These are phyloP conservation scores for Rhynchospora breviuscula DNA, from an alignment of 176 grass and related monocot species.

Conservation along the genomic window DNA sequence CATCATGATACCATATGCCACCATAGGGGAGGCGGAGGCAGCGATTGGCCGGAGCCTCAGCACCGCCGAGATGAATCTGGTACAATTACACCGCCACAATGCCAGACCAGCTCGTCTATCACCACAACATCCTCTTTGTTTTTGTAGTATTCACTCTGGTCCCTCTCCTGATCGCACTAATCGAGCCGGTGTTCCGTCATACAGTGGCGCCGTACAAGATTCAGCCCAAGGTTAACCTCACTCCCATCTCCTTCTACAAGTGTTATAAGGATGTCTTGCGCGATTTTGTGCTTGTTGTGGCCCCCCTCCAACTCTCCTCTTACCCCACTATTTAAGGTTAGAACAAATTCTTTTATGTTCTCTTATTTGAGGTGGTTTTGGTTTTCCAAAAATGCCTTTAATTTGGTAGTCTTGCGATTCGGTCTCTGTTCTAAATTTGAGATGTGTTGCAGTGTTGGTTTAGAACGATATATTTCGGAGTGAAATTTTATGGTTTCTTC, in stretches of 20 bases:
- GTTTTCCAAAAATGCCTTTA: background rate
- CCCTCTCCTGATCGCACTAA: constrained; percentile 69
- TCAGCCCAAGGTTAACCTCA: constrained; percentile 63
- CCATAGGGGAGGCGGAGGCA: constrained; percentile 57
- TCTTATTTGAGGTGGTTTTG: background rate
- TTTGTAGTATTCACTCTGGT: constrained; percentile 62
- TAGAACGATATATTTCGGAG: background rate
- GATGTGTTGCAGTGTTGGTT: background rate
- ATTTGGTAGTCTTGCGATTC: too few relatives aligned
- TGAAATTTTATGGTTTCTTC: background rate
- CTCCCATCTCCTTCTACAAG: constrained; percentile 36
- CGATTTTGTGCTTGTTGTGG: constrained; percentile 68
- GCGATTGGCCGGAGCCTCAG: constrained; percentile 60
- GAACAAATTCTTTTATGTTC: background rate
- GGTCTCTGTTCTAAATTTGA: background rate
- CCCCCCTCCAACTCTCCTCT: constrained; percentile 62
- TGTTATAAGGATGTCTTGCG: constrained; percentile 75
- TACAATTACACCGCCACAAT: constrained; percentile 50
- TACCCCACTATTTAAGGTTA: constrained; percentile 85
- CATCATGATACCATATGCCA: constrained; percentile 72
- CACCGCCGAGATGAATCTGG: constrained; percentile 46
- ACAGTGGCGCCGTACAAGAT: constrained; percentile 57
- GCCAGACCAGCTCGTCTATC: constrained; percentile 60
- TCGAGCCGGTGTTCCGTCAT: constrained; percentile 54
- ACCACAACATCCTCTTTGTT: constrained; percentile 73